Evolutionary conservation across 495 filamentous ascomycete species (phyloP).

Genomic region (Elaphomyces granulatus): DNA sequence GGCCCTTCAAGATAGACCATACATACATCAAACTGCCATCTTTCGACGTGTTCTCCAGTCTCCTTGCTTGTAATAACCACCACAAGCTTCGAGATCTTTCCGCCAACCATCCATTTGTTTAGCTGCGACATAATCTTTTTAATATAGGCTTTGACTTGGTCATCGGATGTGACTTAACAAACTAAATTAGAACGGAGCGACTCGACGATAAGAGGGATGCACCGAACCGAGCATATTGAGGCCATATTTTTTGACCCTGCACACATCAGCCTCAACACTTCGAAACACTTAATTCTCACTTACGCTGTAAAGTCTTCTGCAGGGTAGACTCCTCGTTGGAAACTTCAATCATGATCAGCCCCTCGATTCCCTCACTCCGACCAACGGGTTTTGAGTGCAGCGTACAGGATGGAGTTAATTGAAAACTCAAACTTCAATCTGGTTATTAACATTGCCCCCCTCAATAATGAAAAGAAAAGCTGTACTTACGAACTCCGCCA

Average conservation of each 20-base stretch:
- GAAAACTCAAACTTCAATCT: slow-evolving; percentile 77
- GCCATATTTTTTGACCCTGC: slow-evolving; percentile 93
- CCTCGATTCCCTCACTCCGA: not conserved
- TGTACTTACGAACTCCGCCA: slow-evolving; percentile 91
- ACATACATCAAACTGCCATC: slow-evolving; percentile 96
- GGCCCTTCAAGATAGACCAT: slow-evolving; percentile 1
- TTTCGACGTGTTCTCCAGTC: slow-evolving; percentile 85
- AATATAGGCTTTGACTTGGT: slow-evolving; percentile 97
- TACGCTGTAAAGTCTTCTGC: slow-evolving; percentile 94
- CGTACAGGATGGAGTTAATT: slow-evolving; percentile 81
- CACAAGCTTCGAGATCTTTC: slow-evolving; percentile 93
- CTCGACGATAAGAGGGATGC: not conserved
- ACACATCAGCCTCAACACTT: slow-evolving; percentile 3
- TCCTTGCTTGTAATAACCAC: slow-evolving; percentile 94
- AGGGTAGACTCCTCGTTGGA: slow-evolving; percentile 94
- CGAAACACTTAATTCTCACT: slow-evolving; percentile 15
- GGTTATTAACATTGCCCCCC: slow-evolving; percentile 9
- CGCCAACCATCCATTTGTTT: slow-evolving; percentile 88
- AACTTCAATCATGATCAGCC: slow-evolving; percentile 31
- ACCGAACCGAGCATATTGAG: slow-evolving; percentile 81
- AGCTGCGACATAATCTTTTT: slow-evolving; percentile 97
- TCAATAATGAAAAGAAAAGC: not conserved
- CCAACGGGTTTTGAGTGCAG: not conserved
- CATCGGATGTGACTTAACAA: slow-evolving; percentile 65
- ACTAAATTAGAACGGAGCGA: slow-evolving; percentile 1